phyloP scores from a whole-genome alignment of 306 rosid genomes.

The Rubus parviflorus region DNA sequence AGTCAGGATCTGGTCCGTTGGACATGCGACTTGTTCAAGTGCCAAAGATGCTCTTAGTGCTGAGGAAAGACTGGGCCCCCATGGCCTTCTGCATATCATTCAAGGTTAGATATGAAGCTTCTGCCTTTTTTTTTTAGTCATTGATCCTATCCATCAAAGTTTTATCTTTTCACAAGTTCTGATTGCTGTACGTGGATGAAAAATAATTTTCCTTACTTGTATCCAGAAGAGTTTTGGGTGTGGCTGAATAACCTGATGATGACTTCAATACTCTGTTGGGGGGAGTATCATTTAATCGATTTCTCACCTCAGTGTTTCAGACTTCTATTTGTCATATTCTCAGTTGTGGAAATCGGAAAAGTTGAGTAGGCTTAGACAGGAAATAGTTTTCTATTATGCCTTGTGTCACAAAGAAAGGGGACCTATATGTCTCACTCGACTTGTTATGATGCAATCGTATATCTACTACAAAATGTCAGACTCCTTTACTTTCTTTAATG shows the following conservation, averaged over 20 bases:
- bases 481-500: not conserved
- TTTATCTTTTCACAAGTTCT: not conserved
- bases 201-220: not conserved
- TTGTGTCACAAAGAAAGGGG: not conserved
- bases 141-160: not conserved
- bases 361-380: not conserved
- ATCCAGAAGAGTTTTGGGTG: not conserved
- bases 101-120: slow-evolving; percentile 53
- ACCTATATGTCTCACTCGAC: not conserved
- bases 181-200: not conserved
- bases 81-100: slow-evolving; percentile 80
- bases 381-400: not conserved
- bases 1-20: slow-evolving; percentile 78
- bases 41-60: slow-evolving; percentile 84
- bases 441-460: not conserved
- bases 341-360: not conserved
- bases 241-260: not conserved
- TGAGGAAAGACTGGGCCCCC: slow-evolving; percentile 77
- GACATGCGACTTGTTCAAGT: slow-evolving; percentile 83
- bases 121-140: not conserved
- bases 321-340: not conserved
- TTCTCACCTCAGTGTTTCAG: not conserved
- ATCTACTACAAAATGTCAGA: not conserved
- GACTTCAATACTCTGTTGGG: not conserved
- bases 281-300: not conserved